Conservation (phyloP, 352 stramenopile genomes). For the Phytophthora pseudosyringae region DNA sequence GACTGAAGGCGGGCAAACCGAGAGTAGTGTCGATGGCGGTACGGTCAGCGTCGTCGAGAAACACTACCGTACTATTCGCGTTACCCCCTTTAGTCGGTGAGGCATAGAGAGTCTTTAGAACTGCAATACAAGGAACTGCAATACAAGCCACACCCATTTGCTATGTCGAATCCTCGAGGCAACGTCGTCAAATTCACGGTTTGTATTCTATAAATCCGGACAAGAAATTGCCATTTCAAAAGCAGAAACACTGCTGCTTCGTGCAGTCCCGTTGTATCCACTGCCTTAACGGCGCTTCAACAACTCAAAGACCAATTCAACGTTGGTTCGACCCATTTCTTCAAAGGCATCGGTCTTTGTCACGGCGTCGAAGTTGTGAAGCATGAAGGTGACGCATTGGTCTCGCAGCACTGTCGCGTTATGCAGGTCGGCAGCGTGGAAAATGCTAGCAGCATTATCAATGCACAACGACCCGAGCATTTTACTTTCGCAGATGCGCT, state of each 20-base stretch:
- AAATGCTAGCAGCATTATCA: constrained; percentile 96
- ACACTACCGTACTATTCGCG: constrained; percentile 44
- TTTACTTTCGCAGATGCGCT: constrained; percentile 95
- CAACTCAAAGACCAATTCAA: constrained; percentile 98
- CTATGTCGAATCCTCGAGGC: not conserved
- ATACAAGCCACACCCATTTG: not conserved
- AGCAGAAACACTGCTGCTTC: not conserved
- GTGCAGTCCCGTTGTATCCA: constrained; percentile 3
- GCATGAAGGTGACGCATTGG: constrained; percentile 97
- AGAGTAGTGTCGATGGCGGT: not conserved
- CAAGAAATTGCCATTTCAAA: constrained; percentile 2
- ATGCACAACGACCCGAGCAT: constrained; percentile 96
- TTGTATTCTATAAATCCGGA: constrained; percentile 7
- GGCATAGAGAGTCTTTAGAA: constrained; percentile 7
- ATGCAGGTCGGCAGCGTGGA: constrained; percentile 96
- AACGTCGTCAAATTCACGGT: not conserved
- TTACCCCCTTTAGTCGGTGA: constrained; percentile 25
- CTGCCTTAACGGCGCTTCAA: constrained; percentile 78
- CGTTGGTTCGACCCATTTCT: constrained; percentile 98
- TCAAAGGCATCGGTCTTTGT: constrained; percentile 97
- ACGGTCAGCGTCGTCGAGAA: constrained; percentile 6
- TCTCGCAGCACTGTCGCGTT: constrained; percentile 93
- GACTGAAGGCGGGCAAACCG: constrained; percentile 4
- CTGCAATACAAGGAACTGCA: constrained; percentile 1
- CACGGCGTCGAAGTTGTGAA: constrained; percentile 97